These are phyloP conservation scores for Backusella psychrophila DNA, from an alignment of 192 early-diverging fungal species.

Conservation along the genomic window DNA sequence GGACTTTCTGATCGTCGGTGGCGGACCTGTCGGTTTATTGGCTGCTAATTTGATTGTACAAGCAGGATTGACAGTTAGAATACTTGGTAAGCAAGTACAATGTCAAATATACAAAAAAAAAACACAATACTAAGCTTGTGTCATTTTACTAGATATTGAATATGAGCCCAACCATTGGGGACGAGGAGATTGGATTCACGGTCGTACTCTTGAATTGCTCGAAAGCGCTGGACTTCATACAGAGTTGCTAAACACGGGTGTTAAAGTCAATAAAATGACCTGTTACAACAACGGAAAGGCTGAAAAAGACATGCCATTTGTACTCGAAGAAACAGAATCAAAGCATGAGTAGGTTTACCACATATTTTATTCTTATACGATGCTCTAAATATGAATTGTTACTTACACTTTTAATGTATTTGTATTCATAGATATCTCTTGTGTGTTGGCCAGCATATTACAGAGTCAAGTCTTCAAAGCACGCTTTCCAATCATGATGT, in stretches of 20 bases:
- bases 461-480: constrained; percentile 25
- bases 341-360: constrained; percentile 22
- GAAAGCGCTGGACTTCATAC: constrained; percentile 13
- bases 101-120: background rate
- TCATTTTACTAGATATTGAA: constrained; percentile 22
- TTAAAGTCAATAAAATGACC: constrained; percentile 14
- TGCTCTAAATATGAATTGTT: background rate
- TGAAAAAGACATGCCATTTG: constrained; percentile 16
- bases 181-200: constrained; percentile 32
- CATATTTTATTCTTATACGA: background rate
- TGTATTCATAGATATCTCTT: constrained; percentile 16
- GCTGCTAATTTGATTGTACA: constrained; percentile 19
- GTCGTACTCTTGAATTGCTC: constrained; percentile 28
- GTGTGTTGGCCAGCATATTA: constrained; percentile 38
- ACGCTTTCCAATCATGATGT: constrained; percentile 21
- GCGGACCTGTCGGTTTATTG: constrained; percentile 34
- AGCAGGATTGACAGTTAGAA: constrained; percentile 22
- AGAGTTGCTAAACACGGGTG: constrained; percentile 28
- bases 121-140: background rate
- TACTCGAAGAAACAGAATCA: constrained; percentile 19
- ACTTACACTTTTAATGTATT: background rate
- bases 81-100: constrained; percentile 19
- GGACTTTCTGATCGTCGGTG: constrained; percentile 31
- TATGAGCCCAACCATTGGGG: constrained; percentile 33
- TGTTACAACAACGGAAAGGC: constrained; percentile 21